phyloP scores from a whole-genome alignment of 768 basidiomycete species.

The Tulasnella sp. region DNA sequence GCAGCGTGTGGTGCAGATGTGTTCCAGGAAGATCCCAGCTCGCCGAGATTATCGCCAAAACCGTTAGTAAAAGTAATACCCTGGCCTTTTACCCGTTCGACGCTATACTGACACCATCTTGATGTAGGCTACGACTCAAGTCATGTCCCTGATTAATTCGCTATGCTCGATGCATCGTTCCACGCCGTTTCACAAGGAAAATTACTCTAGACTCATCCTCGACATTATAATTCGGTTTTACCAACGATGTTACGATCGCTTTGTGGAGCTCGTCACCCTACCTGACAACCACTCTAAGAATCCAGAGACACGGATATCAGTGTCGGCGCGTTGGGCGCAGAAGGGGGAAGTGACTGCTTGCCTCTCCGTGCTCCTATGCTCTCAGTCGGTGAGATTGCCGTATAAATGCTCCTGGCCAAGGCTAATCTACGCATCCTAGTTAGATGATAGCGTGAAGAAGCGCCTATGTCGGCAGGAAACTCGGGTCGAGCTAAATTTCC shows the following conservation, averaged over 20 bases:
- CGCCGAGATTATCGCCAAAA: constrained; percentile 46
- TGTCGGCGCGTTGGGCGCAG: constrained; percentile 60
- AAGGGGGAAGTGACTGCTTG: constrained; percentile 63
- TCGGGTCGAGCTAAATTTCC: constrained; percentile 56
- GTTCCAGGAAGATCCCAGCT: constrained; percentile 70
- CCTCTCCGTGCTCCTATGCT: constrained; percentile 48
- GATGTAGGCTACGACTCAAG: constrained; percentile 62
- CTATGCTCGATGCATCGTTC: constrained; percentile 81
- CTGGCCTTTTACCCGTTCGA: neutral
- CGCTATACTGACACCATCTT: constrained; percentile 11
- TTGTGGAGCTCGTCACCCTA: constrained; percentile 54
- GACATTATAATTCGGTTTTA: constrained; percentile 94
- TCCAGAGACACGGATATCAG: constrained; percentile 24
- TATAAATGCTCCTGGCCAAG: neutral
- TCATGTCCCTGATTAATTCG: constrained; percentile 84
- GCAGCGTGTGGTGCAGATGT: constrained; percentile 75
- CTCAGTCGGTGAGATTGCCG: constrained; percentile 35
- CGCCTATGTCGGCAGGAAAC: constrained; percentile 61
- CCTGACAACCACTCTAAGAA: constrained; percentile 21
- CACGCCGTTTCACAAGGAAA: constrained; percentile 91
- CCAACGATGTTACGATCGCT: constrained; percentile 81
- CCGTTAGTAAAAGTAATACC: constrained; percentile 64
- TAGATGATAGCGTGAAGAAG: constrained; percentile 32
- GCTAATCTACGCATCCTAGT: constrained; percentile 25
- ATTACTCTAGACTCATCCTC: constrained; percentile 85